Evolutionary conservation across 2,329 filamentous ascomycete species (phyloP), one percentile per base, ranked within the genome.

Genomic region (Colletotrichum brevisporum): DNA sequence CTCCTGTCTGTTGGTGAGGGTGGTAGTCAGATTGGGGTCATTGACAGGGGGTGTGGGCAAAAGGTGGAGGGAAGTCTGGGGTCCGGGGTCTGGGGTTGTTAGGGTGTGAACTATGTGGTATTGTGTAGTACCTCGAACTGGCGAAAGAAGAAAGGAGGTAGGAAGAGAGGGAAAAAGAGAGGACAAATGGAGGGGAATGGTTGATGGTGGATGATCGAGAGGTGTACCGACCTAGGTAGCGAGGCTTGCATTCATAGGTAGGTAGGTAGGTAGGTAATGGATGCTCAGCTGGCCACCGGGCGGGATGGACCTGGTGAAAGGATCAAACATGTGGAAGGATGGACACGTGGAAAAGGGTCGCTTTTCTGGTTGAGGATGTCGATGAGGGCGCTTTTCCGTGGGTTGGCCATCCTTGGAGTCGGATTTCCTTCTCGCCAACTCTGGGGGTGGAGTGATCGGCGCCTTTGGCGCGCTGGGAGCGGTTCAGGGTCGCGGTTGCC

Each of bases 11-110:
- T 26, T 59, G 45, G 41, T 47, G 51, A 56, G 39, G 39, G 51
- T 63, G 41, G 60, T 48, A 55, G 27, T 63, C 50, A 56, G 52
- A 48, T 55, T 39, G 51, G 51, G 60, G 60, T 55, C 21, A 15
- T 47, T 12, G 47, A 50, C 48, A 12, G 52, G 26, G 52, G 10
- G 52, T 55, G 36, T 54, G 50, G 59, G 50, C 31, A n/a, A 50
- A 21, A 12, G 52, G 26, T 27, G 10, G 52, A 48, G 39, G 45
- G 59, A 50, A 51, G 51, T 63, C 47, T 27, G 59, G n/a, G 13
- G 60, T 63, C 60, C 50, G 60, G 60, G 58, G 59, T 62, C 43
- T 18, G 31, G 52, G 26, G 48, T 62, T 21, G 48, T 45, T 52
- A 13, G 16, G 27, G 31, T 24, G 16, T 36, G 31, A 36, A 36